Base-by-base conservation (phyloP, 352 stramenopile species). In the Pythium rishiriense region DNA sequence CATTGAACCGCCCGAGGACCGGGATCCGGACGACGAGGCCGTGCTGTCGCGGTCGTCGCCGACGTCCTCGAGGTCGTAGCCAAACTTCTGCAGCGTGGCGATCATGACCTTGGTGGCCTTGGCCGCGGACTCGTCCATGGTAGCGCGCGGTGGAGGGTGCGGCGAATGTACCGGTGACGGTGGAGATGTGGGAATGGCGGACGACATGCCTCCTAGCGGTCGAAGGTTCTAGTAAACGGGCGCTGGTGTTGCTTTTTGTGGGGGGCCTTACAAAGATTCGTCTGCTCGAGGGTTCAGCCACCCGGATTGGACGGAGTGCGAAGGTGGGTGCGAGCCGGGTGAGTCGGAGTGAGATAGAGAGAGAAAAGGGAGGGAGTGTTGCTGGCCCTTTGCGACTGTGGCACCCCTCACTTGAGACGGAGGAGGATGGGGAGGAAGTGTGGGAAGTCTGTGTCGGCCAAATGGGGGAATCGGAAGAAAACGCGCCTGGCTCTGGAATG, bases 31-130 rank as follows among this genome's bases (percentile, higher is more conserved):
- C 48, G 69, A 70, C 10, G 58, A 68, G 39, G 57, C 47, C 41
- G 59, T 41, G 49, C 56, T 66, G 29, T 51, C 58, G 48, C 60
- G 51, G 53, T 70, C 62, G 19, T 75, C 62, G 33, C 52, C 59
- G 12, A 63, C 43, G 48, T 76, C 66, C 26, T 75, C 68, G 26
- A 94, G 68, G 64, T 94, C 82, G 70, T 94, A 94, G 55, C 86
- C 86, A 69, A 91, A 87, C 58, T 93, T 93, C 62, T 94, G 83
- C 37, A 94, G 72, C 67, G 81, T 94, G 28, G 79, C 75, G 61
- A 93, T 90, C 48, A 94, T 76, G 53, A 93, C 54, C 58, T 85
- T 85, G 43, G 64, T 72, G 58, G 81, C 77, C 57, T 81, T 89
- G 55, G 42, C 55, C 24, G 70, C 66, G 46, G 73, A 64, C 41